These are phyloP conservation scores for Aspergillus diversus DNA, from an alignment of 495 filamentous ascomycete genomes.

Conservation along the genomic window DNA sequence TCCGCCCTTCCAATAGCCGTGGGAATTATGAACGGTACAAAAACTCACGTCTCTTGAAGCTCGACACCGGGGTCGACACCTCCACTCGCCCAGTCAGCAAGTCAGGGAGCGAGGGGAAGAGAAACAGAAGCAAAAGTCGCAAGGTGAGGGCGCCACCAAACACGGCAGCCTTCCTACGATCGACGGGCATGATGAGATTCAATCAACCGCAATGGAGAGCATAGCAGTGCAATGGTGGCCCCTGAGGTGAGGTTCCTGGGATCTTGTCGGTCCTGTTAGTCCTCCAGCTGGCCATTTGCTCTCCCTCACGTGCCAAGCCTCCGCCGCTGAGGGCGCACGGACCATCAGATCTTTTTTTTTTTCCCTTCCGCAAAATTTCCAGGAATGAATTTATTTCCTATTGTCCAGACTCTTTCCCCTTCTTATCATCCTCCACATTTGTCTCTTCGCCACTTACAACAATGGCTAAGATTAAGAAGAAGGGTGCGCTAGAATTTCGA, in stretches of 20 bases:
- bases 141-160: constrained; percentile 77
- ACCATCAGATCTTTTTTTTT: constrained; percentile 32
- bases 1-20: neutral
- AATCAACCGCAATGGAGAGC: constrained; percentile 14
- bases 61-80: constrained; percentile 93
- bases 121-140: constrained; percentile 76
- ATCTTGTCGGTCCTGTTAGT: neutral
- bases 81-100: constrained; percentile 90
- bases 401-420: constrained; percentile 14
- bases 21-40: neutral
- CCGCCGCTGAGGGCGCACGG: constrained; percentile 42
- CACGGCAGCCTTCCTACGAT: constrained; percentile 74
- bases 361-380: neutral
- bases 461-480: constrained; percentile 93
- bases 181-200: constrained; percentile 58
- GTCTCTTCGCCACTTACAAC: constrained; percentile 23
- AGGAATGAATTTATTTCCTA: neutral
- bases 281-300: constrained; percentile 31
- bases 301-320: constrained; percentile 32
- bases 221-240: constrained; percentile 15
- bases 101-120: constrained; percentile 83
- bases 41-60: constrained; percentile 90
- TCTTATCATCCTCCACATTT: constrained; percentile 35
- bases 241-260: constrained; percentile 8
- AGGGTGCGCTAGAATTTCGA: constrained; percentile 55